Base-by-base conservation (phyloP, 805 yeast species). In the Myxozyma nipponensis region DNA sequence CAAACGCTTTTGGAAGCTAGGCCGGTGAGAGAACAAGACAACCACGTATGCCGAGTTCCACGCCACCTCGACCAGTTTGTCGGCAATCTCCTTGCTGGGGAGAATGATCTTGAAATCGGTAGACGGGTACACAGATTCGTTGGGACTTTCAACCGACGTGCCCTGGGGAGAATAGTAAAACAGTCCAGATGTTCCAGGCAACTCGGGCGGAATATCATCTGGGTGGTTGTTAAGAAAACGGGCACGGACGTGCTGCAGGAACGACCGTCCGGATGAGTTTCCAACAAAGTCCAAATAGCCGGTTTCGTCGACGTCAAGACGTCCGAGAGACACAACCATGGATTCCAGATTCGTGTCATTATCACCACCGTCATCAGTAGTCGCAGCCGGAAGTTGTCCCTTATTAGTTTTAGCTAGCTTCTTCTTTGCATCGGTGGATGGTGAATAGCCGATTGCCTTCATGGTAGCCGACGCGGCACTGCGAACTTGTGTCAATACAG, bases 31-130 rank as follows among this genome's bases (percentile, higher is more conserved):
- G 65, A 89, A 88, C 49, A 95, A 73, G 64, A 88, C 86, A 46
- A 89, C 71, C 3, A 87, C 88, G 67, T 95, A 87, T 0, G 95
- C 95, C 59, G 83, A 81, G 54, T 82, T 79, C 95, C 95, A 89
- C 0, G 90, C 84, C 40, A 83, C 78, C 52, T 80, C 78, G 21
- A 89, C 81, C 54, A 88, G 72, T 57, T 78, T 79, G 34, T 86
- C 66, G 0, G 95, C 91, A 23, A 77, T 76, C 30, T 80, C 82
- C 62, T 84, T 82, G 1, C 90, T 79, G 0, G 96, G 96, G 34
- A 89, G 69, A 6, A 84, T 78, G 53, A 83, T 75, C 54, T 75
- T 80, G 60, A 82, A 89, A 39, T 57, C 42, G 26, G 42, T 45
- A 6, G 44, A 45, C 18, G 38, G 30, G 32, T 49, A 41, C 39